Evolutionary conservation across 2,329 filamentous ascomycete species (phyloP).

Genomic region (Leptoxyphium fumago): DNA sequence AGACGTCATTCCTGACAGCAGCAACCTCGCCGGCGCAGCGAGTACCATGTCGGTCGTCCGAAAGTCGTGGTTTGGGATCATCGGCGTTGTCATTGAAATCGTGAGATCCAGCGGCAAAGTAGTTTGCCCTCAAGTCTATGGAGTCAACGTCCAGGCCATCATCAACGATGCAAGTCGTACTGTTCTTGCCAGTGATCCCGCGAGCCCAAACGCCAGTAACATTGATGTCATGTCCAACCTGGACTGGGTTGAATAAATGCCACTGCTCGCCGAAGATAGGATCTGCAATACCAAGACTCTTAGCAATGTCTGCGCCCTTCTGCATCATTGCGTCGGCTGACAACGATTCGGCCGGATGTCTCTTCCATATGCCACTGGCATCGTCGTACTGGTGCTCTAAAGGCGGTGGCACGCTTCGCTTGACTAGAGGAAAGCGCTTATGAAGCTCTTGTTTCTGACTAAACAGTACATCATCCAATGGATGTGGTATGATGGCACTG

Average conservation of each 20-base stretch:
- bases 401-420: slow-evolving; percentile 32
- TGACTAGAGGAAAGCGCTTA: slow-evolving; percentile 40
- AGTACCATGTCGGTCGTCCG: slow-evolving; percentile 81
- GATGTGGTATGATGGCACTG: slow-evolving; percentile 32
- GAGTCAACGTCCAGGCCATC: slow-evolving; percentile 95
- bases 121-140: slow-evolving; percentile 81
- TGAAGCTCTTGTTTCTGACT: slow-evolving; percentile 63
- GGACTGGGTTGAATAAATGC: slow-evolving; percentile 77
- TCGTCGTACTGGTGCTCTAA: neutral
- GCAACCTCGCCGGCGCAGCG: slow-evolving; percentile 89
- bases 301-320: slow-evolving; percentile 46
- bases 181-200: slow-evolving; percentile 77
- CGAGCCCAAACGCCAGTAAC: slow-evolving; percentile 88
- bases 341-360: neutral
- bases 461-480: slow-evolving; percentile 61
- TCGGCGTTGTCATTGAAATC: slow-evolving; percentile 82
- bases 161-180: slow-evolving; percentile 86
- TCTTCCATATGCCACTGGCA: neutral
- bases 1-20: slow-evolving; percentile 82
- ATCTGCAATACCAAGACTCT: slow-evolving; percentile 60
- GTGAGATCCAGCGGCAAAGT: slow-evolving; percentile 82
- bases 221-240: slow-evolving; percentile 83
- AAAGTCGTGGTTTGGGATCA: slow-evolving; percentile 67
- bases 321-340: slow-evolving; percentile 34
- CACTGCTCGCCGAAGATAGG: slow-evolving; percentile 91